phyloP scores from a whole-genome alignment of 495 filamentous ascomycete species.

The Penicillium crystallinum region DNA sequence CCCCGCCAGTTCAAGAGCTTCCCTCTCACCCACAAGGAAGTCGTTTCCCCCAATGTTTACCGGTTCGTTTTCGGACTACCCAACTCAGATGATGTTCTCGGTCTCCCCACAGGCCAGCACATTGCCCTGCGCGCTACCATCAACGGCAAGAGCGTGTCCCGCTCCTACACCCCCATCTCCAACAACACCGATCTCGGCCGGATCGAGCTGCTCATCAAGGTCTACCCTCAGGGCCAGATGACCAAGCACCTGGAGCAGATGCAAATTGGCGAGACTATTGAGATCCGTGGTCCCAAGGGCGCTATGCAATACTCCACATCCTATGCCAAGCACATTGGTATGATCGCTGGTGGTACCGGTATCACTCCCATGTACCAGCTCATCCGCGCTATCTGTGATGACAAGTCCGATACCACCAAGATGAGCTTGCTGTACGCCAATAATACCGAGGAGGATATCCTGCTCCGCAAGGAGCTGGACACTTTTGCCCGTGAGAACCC shows the following conservation, averaged over 20 bases:
- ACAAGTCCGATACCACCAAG: conserved; percentile 40
- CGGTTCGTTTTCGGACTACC: conserved; percentile 38
- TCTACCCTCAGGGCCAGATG: conserved; percentile 36
- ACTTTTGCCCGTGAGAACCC: conserved; percentile 32
- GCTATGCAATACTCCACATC: conserved; percentile 39
- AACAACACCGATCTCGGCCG: conserved; percentile 37
- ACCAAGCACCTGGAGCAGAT: conserved; percentile 37
- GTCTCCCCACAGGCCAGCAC: conserved; percentile 43
- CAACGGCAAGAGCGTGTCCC: conserved; percentile 32
- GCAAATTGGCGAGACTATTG: conserved; percentile 35
- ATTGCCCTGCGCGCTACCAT: conserved; percentile 35
- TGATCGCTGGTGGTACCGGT: conserved; percentile 23
- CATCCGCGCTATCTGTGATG: conserved; percentile 47
- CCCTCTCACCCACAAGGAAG: neutral
- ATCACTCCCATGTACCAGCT: conserved; percentile 55
- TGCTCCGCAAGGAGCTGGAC: conserved; percentile 43
- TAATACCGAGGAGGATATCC: conserved; percentile 35
- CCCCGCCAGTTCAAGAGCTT: neutral
- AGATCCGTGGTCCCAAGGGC: conserved; percentile 47
- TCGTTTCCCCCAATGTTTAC: conserved; percentile 35
- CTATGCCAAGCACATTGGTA: conserved; percentile 34
- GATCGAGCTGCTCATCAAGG: conserved; percentile 38
- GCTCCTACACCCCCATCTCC: conserved; percentile 42
- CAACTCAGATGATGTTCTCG: conserved; percentile 25
- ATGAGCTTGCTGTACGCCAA: conserved; percentile 45